Conservation (phyloP, 176 grass and related monocot species). For the Alloteropsis semialata region DNA sequence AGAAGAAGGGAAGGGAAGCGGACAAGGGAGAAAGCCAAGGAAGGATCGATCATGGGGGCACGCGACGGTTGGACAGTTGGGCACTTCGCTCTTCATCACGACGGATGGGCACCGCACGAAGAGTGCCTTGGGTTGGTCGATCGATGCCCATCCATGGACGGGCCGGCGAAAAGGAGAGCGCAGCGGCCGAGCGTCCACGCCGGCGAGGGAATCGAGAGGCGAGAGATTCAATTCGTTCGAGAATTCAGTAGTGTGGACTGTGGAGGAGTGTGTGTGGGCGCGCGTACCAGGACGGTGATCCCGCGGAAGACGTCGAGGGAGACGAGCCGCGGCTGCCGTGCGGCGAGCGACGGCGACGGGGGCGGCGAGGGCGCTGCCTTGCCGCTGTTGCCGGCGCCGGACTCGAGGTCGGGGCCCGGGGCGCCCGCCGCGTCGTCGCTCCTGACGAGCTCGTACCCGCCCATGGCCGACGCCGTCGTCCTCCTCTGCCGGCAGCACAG, state of each 20-base stretch:
- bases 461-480: slow-evolving; percentile 15
- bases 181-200: background rate
- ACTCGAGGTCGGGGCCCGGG: slow-evolving; percentile 21
- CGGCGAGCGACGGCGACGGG: background rate
- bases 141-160: background rate
- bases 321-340: slow-evolving; percentile 52
- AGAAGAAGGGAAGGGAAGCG: background rate
- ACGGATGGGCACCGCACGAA: background rate
- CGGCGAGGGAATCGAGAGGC: background rate
- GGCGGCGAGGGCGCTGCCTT: background rate
- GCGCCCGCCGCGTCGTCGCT: slow-evolving; percentile 32
- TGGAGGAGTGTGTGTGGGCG: background rate
- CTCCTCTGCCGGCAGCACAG: slow-evolving; percentile 33
- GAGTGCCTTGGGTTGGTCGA: background rate
- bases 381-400: background rate
- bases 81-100: slow-evolving; percentile 14
- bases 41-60: background rate
- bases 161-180: slow-evolving; percentile 20
- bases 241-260: background rate
- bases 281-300: slow-evolving; percentile 80
- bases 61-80: background rate
- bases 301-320: slow-evolving; percentile 95
- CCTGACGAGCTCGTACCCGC: slow-evolving; percentile 45
- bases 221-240: background rate
- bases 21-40: background rate